Evolutionary conservation across 2,329 filamentous ascomycete genomes (phyloP).

Genomic region (Alternaria sp.): DNA sequence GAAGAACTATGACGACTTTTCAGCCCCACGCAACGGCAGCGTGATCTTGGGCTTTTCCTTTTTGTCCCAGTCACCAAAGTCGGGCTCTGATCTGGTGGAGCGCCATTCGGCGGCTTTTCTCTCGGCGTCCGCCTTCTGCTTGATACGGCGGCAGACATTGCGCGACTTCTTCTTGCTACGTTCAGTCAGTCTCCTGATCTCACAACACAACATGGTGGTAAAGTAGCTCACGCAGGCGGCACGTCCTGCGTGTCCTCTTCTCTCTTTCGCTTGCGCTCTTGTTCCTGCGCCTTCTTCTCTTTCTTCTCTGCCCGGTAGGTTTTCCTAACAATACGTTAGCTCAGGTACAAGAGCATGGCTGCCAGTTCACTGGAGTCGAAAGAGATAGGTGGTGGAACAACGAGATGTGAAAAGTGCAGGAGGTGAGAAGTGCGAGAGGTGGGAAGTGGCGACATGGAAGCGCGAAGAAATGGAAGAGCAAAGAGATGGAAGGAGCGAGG

Average conservation of each 20-base stretch:
- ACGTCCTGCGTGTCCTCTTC: not conserved
- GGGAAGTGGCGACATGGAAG: not conserved
- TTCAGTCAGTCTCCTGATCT: too few species aligned
- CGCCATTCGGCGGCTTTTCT: too few species aligned
- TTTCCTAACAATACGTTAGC: not conserved
- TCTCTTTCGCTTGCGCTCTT: not conserved
- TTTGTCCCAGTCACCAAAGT: not conserved
- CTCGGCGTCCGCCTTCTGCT: too few species aligned
- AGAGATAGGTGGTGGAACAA: not conserved
- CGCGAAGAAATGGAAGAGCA: not conserved
- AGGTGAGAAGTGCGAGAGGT: not conserved
- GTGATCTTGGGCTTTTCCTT: not conserved
- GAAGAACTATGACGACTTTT: not conserved
- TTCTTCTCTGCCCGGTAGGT: not conserved
- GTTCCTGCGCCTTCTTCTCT: not conserved
- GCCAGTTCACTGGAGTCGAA: not conserved
- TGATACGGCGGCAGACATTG: too few species aligned
- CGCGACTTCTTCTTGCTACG: too few species aligned
- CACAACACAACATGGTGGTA: too few species aligned
- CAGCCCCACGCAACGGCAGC: not conserved
- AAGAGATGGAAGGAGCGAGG: not conserved
- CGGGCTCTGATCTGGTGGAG: too few species aligned
- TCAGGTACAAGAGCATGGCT: not conserved
- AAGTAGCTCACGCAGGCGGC: not conserved
- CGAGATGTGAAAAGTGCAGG: too few species aligned